Base-by-base conservation (phyloP, 2,329 filamentous ascomycete genomes). In the Fusarium burgessii region DNA sequence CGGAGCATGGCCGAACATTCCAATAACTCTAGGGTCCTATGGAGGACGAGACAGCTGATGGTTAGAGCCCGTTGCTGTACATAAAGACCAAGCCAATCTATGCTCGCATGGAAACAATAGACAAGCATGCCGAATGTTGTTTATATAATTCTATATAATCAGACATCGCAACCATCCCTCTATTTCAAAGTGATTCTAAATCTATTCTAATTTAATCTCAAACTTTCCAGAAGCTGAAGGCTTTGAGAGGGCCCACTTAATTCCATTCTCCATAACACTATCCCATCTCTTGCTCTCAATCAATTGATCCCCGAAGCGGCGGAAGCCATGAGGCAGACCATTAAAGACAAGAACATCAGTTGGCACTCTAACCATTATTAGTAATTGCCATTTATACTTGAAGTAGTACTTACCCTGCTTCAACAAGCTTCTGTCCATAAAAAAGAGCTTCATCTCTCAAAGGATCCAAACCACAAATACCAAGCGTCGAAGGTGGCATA, bases 321-420 rank as follows among this genome's bases (percentile, higher is more conserved):
- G 62, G 50, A 87, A 87, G 0, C 83, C 84, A 75, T 89, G 87
- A 1, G 87, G 87, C 0, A 89, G 76, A 0, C 87, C 87, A 32
- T 78, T 81, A 70, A 88, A 88, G 2, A 89, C 66, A 56, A 82
- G 78, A 0, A 84, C 76, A 54, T 86, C 77, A 0, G 85, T 87
- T 0, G 86, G 82, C 1, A 88, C 83, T 1, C 84, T 85, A 1
- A 1, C 2, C 0, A 23, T 23, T 14, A 15, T 52, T 3, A 60
- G 9, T 11, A 10, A 12, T n/a, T 11, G 10, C 3, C 3, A 25
- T 25, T 25, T 10, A 9, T 3, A 15, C 4, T 13, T 3, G 9
- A 10, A 10, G 23, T 27, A 12, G 9, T 5, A 78, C 81, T 74
- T 65, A 85, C 80, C 84, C 83, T 40, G 82, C 82, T 36, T 83